Evolutionary conservation across 2,329 filamentous ascomycete genomes (phyloP).

Genomic region (Aspergillus sp.): DNA sequence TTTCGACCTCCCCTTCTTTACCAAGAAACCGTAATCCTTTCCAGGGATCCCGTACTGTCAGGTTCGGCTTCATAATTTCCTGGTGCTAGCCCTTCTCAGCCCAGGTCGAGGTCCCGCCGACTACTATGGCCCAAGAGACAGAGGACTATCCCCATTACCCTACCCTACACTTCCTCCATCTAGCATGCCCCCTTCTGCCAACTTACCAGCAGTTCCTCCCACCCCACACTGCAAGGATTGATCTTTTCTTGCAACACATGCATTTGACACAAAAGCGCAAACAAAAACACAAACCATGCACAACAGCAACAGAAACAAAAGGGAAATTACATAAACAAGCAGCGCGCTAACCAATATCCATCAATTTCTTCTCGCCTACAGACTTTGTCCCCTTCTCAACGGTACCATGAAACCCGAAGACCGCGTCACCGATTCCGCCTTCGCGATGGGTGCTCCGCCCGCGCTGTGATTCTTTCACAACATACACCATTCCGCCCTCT

Average conservation of each 20-base stretch:
- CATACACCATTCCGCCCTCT: neutral
- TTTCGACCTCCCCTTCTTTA: conserved; percentile 14
- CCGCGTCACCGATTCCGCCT: conserved; percentile 48
- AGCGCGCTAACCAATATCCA: conserved; percentile 7
- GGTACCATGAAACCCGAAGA: conserved; percentile 69
- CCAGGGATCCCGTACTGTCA: neutral
- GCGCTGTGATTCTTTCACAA: conserved; percentile 18
- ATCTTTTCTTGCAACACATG: too few species aligned
- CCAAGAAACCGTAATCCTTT: conserved; percentile 16
- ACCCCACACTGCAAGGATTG: neutral
- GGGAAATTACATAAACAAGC: neutral
- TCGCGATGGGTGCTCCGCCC: conserved; percentile 49
- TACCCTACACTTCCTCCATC: too few species aligned
- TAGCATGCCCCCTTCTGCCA: too few species aligned
- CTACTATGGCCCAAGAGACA: too few species aligned
- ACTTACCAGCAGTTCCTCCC: too few species aligned
- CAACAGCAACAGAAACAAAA: neutral
- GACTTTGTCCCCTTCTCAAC: conserved; percentile 81
- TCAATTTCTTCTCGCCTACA: conserved; percentile 39
- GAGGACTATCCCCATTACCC: too few species aligned
- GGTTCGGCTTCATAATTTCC: too few species aligned
- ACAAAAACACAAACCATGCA: neutral
- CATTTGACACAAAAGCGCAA: neutral
- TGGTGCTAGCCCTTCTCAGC: too few species aligned
- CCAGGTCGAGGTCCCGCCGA: too few species aligned